Base-by-base conservation (phyloP, 2,329 filamentous ascomycete species). In the Alternaria consortialis region DNA sequence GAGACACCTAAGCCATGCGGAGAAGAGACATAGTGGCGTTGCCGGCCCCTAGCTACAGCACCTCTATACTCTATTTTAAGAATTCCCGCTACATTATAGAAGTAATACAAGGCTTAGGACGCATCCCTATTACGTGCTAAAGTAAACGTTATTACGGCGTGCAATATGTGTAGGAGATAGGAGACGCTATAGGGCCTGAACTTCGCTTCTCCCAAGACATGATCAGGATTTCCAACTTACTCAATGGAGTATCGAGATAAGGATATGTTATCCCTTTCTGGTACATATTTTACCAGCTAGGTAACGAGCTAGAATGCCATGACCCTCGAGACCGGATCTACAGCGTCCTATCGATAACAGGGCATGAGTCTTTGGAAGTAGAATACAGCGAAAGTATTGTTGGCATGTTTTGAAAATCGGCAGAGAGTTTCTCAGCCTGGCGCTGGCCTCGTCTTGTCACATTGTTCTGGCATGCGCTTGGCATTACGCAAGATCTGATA, bases 11-110 rank as follows among this genome's bases (percentile, higher is more conserved):
- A 37, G 34, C 34, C 15, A 37, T 37, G 34, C n/a, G 34, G 34
- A 37, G 34, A 37, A n/a, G 34, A 37, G 34, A 37, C 34, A 13
- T 37, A 37, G 34, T 46, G 25, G 9, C 15, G 23, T 46, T 46
- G 15, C 43, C 25, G 23, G 43, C 43, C 43, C 25, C 43, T 46
- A 13, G 43, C n/a, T 46, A 5, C 25, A 46, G 43, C 25, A 7
- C 23, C 43, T 46, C 43, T 46, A 46, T 46, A 46, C 43, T 46
- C 43, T 46, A 46, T 46, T 46, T 8, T 13, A 46, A 46, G 25
- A 29, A 29, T 46, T 3, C 25, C 25, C 20, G 8, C 25, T 46
- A 31, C 43, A n/a, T 29, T 11, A 46, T 6, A 25, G 8, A 46
- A 46, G 25, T 46, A 11, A 46, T 46, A 46, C 9, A 13, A 12